Base-by-base conservation (phyloP, 2,329 filamentous ascomycete species). In the Venturia aucupariae region DNA sequence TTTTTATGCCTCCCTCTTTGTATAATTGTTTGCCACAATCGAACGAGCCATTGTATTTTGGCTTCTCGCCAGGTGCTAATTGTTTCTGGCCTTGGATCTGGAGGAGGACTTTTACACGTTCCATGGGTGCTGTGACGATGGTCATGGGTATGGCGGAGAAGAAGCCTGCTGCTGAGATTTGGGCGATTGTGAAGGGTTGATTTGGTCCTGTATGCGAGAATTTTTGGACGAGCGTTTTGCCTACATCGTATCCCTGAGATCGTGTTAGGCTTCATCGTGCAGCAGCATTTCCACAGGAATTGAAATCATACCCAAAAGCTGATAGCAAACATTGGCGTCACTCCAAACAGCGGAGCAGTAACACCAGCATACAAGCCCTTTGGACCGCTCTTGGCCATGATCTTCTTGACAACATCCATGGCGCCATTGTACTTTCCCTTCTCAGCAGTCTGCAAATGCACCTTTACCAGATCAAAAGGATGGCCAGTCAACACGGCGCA, bases 91-190 rank as follows among this genome's bases (percentile, higher is more conserved):
- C 92, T 79, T 97, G 94, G 69, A 97, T 95, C 77, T 99, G 94
- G 1, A 99, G 87, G 68, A 99, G 92, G 64, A 99, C 93, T 79
- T 99, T 99, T 71, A 99, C 92, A 72, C 94, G 93, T 83, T 99
- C 94, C 75, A 99, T 97, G 67, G 94, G 94, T 4, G 94, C 94
- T n/a, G 94, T 97, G 80, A 99, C 97, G 77, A 90, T 79, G 4
- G 94, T 99, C 91, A 96, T 96, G 72, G 94, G 94, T 66, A 99
- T 89, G 67, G 94, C 94, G 73, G 90, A 96, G 84, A 99, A 77
- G 71, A 97, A 97, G 68, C 94, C 94, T 17, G 94, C 94, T 42
- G 90, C 85, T 41, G 90, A 94, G 77, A 95, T 87, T 77, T 99
- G 94, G 54, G 82, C 89, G 72, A 97, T 92, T 66, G 87, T 86